Evolutionary conservation across 169 alveolate genomes (phyloP), one percentile per base, ranked within the genome.

Genomic region (Babesia bovis): DNA sequence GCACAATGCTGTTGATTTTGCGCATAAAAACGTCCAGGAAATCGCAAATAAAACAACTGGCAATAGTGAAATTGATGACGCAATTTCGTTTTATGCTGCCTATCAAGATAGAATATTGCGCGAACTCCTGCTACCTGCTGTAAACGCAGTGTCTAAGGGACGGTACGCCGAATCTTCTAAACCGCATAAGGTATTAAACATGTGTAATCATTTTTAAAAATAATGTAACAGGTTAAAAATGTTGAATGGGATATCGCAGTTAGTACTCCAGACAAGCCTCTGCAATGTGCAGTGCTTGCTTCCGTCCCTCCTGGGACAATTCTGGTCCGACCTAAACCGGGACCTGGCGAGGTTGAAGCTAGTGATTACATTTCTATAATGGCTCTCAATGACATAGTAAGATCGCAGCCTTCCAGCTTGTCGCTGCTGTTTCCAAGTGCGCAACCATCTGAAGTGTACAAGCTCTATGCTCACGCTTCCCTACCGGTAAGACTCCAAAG

Each of bases 221-320:
- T 44, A 4, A 4, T n/a, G 32, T 25, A 44, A n/a, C 50, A 28
- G 47, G 69, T 7, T 38, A 49, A 15, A 21, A 36, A 35, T 5
- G 12, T 47, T 3, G 73, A 49, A 13, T 63, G 73, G 73, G 73
- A 63, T 17, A 49, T 63, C 58, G 60, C 44, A 25, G 51, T 63
- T 33, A 63, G 73, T 55, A 63, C 73, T 32, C 52, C 42, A 23
- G 58, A 42, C 3, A 60, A 2, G 47, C 73, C 73, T 7, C 19
- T 63, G 50, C 61, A 44, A 33, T 78, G 87, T 51, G 72, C 87
- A 19, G 71, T 78, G 58, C 50, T 78, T 3, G 66, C 82, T 25
- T 23, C 25, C 23, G 87, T 78, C 5, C 83, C 87, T 4, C 50
- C 73, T 19, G 87, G 87, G 2, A 78, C 87, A 19, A 82, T 68